phyloP scores from a whole-genome alignment of 805 yeast species.

The Teunomyces gatunensis region DNA sequence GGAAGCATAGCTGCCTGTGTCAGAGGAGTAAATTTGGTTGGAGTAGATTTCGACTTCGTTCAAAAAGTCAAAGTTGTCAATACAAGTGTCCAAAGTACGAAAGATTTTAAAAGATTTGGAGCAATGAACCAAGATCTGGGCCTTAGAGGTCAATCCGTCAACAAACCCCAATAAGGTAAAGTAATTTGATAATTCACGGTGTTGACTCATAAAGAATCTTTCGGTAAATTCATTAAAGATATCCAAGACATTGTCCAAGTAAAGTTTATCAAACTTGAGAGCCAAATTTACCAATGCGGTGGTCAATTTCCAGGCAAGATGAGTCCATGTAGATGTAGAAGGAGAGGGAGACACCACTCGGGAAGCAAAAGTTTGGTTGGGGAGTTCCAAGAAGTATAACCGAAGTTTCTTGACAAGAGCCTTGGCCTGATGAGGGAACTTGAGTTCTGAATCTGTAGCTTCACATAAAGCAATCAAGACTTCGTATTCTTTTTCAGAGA shows the following conservation, averaged over 20 bases:
- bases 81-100: conserved; percentile 30
- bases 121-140: conserved; percentile 25
- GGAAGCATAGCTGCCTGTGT: conserved; percentile 11
- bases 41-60: conserved; percentile 34
- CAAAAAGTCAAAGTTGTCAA: conserved; percentile 39
- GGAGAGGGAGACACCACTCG: conserved; percentile 28
- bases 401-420: conserved; percentile 43
- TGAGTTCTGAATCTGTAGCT: conserved; percentile 28
- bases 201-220: conserved; percentile 18
- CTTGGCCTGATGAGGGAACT: conserved; percentile 35
- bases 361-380: conserved; percentile 42
- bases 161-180: conserved; percentile 35
- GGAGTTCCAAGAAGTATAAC: conserved; percentile 47
- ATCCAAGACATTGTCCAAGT: conserved; percentile 23
- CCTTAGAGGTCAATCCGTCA: conserved; percentile 25
- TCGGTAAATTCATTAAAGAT: conserved; percentile 27
- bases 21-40: conserved; percentile 12
- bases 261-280: conserved; percentile 17
- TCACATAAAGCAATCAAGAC: conserved; percentile 55
- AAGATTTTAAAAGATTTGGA: conserved; percentile 29
- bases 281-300: conserved; percentile 32
- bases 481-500: conserved; percentile 53
- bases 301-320: conserved; percentile 32
- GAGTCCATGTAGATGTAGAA: conserved; percentile 25
- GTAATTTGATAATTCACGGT: conserved; percentile 29